Evolutionary conservation across 495 filamentous ascomycete species (phyloP), one percentile per base, ranked within the genome.

Genomic region (Jackrogersella multiformis): DNA sequence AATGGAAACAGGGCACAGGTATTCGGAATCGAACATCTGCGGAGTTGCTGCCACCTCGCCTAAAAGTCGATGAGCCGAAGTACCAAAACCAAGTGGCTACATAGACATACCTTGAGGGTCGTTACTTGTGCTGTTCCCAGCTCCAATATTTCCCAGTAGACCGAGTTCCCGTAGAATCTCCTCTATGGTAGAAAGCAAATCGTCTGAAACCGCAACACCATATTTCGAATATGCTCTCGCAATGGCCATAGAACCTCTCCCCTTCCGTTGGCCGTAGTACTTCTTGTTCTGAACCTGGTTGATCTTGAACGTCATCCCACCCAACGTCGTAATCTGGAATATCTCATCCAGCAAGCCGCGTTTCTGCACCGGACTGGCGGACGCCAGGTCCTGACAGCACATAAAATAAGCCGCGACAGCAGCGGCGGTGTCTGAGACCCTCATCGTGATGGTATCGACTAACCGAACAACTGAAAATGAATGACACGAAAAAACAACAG

Each of bases 1-100:
- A 72, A 93, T 91, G 18, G 80, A 69, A 23, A 93, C 87, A 12
- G 84, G 80, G 16, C 81, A 86, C 16, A 93, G 80, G 65, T 91
- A 92, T 75, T 86, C 74, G 18, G 85, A 81, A 70, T 93, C 90
- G 67, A 90, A 89, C 76, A 86, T 68, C 23, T 77, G 70, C 0
- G 79, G 79, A 9, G 49, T 64, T 7, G 79, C 75, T 16, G 69
- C 61, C 8, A 80, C 79, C 70, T 81, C 79, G n/a, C 75, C 79
- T 77, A 66, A 12, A 56, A 30, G 65, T 10, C 2, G 8, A 35
- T 69, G 23, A 69, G 56, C 28, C 2, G 28, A 15, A 13, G 15
- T n/a, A 56, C 4, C 1, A 32, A 16, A 21, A 18, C 0, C 20
- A 30, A 36, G 18, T 1, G 10, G 21, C 41, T 24, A n/a, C 42